Percentiles rank a stretch among this genome's conserved stretches.
These are phyloP conservation scores for Didymella pinodella DNA, from an alignment of 2,329 filamentous ascomycete genomes.

Conservation along the genomic window DNA sequence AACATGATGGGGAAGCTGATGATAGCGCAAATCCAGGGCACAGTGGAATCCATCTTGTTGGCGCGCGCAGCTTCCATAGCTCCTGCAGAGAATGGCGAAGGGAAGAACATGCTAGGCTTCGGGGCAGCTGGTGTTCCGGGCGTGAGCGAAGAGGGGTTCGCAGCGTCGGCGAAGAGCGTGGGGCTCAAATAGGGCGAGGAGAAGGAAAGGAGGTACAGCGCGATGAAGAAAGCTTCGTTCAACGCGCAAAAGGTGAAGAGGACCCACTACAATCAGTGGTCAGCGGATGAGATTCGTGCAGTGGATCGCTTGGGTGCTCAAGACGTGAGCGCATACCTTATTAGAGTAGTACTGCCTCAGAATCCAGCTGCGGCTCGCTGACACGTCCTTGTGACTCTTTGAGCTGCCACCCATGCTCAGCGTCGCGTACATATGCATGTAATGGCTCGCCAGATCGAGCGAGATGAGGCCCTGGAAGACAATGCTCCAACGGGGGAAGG, in stretches of 20 bases:
- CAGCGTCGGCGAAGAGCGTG: constrained; percentile 72
- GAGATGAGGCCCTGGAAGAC: constrained; percentile 93
- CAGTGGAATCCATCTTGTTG: constrained; percentile 74
- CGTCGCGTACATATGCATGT: constrained; percentile 99
- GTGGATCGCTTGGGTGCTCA: not conserved
- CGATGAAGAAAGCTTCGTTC: constrained; percentile 98
- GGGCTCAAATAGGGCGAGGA: constrained; percentile 89
- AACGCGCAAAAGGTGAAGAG: constrained; percentile 88
- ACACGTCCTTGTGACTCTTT: constrained; percentile 91
- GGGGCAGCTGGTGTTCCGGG: constrained; percentile 75
- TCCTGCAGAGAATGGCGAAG: constrained; percentile 88
- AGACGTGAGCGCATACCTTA: constrained; percentile 68
- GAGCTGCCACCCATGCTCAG: constrained; percentile 83
- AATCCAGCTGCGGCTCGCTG: constrained; percentile 85
- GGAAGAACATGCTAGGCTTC: constrained; percentile 76
- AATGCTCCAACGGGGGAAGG: constrained; percentile 93
- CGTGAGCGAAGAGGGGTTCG: constrained; percentile 61
- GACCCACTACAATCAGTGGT: constrained; percentile 69
- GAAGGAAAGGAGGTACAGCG: constrained; percentile 96
- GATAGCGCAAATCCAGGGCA: constrained; percentile 81
- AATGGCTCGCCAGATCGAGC: constrained; percentile 93
- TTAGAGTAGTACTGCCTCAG: constrained; percentile 97
- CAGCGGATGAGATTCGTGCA: constrained; percentile 15
- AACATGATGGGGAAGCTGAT: constrained; percentile 87
- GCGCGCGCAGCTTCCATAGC: constrained; percentile 89